These are phyloP conservation scores for Neoarthrinium moseri DNA, from an alignment of 2,329 filamentous ascomycete genomes.

Conservation along the genomic window DNA sequence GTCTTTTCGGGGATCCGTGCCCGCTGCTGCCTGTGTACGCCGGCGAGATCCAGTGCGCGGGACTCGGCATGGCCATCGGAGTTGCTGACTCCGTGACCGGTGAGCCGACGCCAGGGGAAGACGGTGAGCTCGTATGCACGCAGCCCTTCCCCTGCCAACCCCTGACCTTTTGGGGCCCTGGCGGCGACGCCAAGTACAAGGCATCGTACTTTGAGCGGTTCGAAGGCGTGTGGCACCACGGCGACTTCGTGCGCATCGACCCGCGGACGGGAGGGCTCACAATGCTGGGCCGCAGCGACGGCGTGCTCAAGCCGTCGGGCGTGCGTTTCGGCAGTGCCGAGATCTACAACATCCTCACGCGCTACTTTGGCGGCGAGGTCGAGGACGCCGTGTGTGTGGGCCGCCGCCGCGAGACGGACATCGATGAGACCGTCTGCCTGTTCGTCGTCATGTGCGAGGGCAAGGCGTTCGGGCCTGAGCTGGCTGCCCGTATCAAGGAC, in stretches of 20 bases:
- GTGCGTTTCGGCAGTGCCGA: constrained; percentile 92
- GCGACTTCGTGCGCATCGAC: constrained; percentile 80
- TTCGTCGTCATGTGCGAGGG: constrained; percentile 77
- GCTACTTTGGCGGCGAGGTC: constrained; percentile 75
- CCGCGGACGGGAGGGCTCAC: constrained; percentile 72
- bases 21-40: constrained; percentile 69
- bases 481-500: constrained; percentile 63
- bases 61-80: constrained; percentile 74
- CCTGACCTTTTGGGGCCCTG: constrained; percentile 78
- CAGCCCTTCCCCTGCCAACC: constrained; percentile 89
- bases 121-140: constrained; percentile 86
- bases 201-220: constrained; percentile 89
- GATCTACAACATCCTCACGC: constrained; percentile 91
- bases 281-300: constrained; percentile 92
- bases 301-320: constrained; percentile 87
- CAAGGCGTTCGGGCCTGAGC: constrained; percentile 53
- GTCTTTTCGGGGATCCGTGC: constrained; percentile 85
- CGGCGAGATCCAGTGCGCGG: constrained; percentile 76
- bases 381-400: constrained; percentile 89
- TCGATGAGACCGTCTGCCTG: constrained; percentile 82
- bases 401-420: constrained; percentile 66
- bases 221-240: constrained; percentile 81
- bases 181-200: constrained; percentile 73
- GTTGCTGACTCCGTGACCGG: constrained; percentile 60
- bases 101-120: constrained; percentile 58